phyloP scores from a whole-genome alignment of 1,284 basidiomycete species.

The Chiua sp. region DNA sequence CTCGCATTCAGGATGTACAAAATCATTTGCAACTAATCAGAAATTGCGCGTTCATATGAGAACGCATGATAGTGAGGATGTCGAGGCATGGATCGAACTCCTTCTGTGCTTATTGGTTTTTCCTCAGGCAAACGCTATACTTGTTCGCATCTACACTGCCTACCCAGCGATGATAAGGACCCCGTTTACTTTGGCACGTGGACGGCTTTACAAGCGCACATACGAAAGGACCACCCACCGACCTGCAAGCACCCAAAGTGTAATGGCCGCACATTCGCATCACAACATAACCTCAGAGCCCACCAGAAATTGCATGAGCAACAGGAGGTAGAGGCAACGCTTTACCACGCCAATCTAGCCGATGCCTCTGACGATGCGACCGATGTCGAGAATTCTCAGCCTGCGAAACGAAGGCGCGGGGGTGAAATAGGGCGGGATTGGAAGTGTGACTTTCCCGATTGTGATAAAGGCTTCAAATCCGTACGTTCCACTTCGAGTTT shows the following conservation, averaged over 20 bases:
- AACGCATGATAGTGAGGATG: constrained; percentile 76
- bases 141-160: constrained; percentile 71
- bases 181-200: constrained; percentile 77
- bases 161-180: constrained; percentile 37
- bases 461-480: constrained; percentile 87
- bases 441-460: constrained; percentile 71
- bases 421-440: constrained; percentile 80
- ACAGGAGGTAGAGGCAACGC: constrained; percentile 56
- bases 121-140: constrained; percentile 79
- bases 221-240: constrained; percentile 80
- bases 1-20: constrained; percentile 69
- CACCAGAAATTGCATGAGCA: constrained; percentile 84
- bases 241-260: constrained; percentile 77
- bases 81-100: neutral
- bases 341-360: constrained; percentile 30
- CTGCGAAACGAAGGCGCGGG: constrained; percentile 64
- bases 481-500: constrained; percentile 46
- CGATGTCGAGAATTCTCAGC: constrained; percentile 43
- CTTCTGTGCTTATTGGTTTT: constrained; percentile 3
- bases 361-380: constrained; percentile 39
- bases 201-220: constrained; percentile 85
- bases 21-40: constrained; percentile 81
- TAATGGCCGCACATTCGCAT: constrained; percentile 72
- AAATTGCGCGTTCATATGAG: constrained; percentile 81
- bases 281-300: constrained; percentile 72